Percentiles rank a stretch among this genome's conserved stretches.
Conservation (phyloP, 768 basidiomycete species). For the Kwoniella heveanensis region DNA sequence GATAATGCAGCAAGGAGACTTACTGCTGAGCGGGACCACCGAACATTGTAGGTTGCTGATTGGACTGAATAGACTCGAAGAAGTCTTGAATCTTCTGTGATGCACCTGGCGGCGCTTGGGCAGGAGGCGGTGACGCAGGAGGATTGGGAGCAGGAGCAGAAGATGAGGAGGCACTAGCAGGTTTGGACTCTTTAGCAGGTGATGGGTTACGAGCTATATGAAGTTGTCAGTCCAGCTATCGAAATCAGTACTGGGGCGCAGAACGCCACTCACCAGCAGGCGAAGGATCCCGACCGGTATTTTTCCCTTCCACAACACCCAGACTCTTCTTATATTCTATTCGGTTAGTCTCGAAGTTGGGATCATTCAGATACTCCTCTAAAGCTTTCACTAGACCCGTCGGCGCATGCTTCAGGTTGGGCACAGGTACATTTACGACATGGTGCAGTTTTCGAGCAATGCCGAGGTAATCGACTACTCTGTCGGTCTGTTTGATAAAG, state of each 20-base stretch:
- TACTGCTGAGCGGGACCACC: conserved; percentile 40
- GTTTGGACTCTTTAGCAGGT: conserved; percentile 13
- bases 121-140: conserved; percentile 33
- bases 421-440: conserved; percentile 87
- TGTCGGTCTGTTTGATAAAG: conserved; percentile 91
- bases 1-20: conserved; percentile 26
- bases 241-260: too few relatives aligned
- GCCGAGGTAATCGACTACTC: conserved; percentile 82
- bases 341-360: conserved; percentile 93
- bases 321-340: conserved; percentile 87
- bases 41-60: conserved; percentile 61
- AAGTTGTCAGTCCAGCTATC: not conserved
- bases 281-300: conserved; percentile 30
- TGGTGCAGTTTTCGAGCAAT: conserved; percentile 92
- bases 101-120: conserved; percentile 43
- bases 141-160: conserved; percentile 24
- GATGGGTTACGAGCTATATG: conserved; percentile 3
- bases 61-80: conserved; percentile 82
- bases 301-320: conserved; percentile 62
- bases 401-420: conserved; percentile 90
- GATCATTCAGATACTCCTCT: conserved; percentile 93
- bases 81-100: conserved; percentile 72
- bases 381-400: conserved; percentile 89
- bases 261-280: conserved; percentile 17
- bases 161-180: conserved; percentile 35